Evolutionary conservation across 2,329 filamentous ascomycete species (phyloP).

Genomic region (Epichloe typhina): DNA sequence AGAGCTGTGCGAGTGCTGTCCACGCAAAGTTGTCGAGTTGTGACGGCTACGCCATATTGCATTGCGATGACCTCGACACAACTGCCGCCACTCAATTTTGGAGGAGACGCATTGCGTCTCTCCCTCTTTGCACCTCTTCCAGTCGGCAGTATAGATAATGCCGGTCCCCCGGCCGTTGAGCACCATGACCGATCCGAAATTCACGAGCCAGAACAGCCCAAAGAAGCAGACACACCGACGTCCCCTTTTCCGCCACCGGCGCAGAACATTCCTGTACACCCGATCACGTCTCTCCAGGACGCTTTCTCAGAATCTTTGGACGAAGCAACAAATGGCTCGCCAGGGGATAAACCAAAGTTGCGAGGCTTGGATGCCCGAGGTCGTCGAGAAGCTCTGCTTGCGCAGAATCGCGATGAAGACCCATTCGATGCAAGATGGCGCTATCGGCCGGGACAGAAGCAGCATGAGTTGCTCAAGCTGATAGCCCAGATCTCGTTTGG

Average conservation of each 20-base stretch:
- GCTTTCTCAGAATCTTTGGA: slow-evolving; percentile 73
- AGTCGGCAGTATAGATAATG: slow-evolving; percentile 5
- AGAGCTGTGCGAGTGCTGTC: background rate
- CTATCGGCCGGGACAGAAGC: slow-evolving; percentile 58
- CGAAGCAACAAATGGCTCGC: slow-evolving; percentile 47
- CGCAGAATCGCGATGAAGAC: slow-evolving; percentile 53
- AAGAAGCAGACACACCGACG: background rate
- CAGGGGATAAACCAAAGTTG: slow-evolving; percentile 35
- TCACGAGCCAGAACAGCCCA: background rate
- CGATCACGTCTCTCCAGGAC: slow-evolving; percentile 62
- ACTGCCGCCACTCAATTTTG: slow-evolving; percentile 17
- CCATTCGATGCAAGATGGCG: slow-evolving; percentile 66
- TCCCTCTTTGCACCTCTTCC: slow-evolving; percentile 16
- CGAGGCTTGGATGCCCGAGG: slow-evolving; percentile 42
- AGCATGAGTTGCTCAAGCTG: slow-evolving; percentile 82
- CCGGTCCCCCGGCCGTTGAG: background rate
- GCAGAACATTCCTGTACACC: slow-evolving; percentile 37
- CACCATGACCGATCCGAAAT: background rate
- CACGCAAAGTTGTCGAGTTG: background rate
- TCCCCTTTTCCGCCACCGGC: slow-evolving; percentile 8
- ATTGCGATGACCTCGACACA: slow-evolving; percentile 15
- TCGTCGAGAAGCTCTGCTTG: slow-evolving; percentile 54
- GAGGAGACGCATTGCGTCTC: slow-evolving; percentile 16
- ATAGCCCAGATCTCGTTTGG: slow-evolving; percentile 90
- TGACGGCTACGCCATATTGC: background rate